Base-by-base conservation (phyloP, 78 protist genomes). In the Mastigamoeba balamuthi region DNA sequence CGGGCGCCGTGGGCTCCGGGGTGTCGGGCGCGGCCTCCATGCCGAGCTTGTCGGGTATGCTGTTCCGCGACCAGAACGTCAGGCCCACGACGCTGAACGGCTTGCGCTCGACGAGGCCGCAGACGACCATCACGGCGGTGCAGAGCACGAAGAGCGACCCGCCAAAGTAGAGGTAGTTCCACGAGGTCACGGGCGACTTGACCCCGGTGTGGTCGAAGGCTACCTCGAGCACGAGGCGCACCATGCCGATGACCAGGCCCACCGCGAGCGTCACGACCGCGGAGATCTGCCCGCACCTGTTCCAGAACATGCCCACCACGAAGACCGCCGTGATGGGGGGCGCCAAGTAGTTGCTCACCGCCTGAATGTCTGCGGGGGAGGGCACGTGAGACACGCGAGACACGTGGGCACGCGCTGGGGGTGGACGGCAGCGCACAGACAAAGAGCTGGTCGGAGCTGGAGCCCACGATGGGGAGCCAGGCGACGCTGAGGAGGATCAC, bases 291-390 rank as follows among this genome's bases (percentile, higher is more conserved):
- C 33, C 17, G 17, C 17, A 9, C 36, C 70, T 66, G 29, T 25
- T 29, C n/a, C 64, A 30, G 37, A 66, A 29, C 10, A 66, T 28
- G 10, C 64, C 70, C 10, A 10, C 70, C 9, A 66, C n/a, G 70
- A 66, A 66, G 10, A 66, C 37, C n/a, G 70, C 37, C 10, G 70
- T 66, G 10, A 66, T 66, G n/a, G 70, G 70, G 9, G 70, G 70
- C 10, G 70, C 37, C 23, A 66, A 10, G 37, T 66, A 66, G 10
- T 48, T 48, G 17, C 58, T 48, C 58, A 48, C 58, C 17, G 58
- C 17, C 17, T 48, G 58, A 17, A 48, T 48, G 17, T 48, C 58
- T 48, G 17, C 17, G 17, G 17, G 17, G 17, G 17, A 48, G 17
- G 58, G 17, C 58, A 25, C 58, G n/a, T n/a, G n/a, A n/a, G n/a